Base-by-base conservation (phyloP, 768 basidiomycete genomes). In the Kwoniella dendrophila region DNA sequence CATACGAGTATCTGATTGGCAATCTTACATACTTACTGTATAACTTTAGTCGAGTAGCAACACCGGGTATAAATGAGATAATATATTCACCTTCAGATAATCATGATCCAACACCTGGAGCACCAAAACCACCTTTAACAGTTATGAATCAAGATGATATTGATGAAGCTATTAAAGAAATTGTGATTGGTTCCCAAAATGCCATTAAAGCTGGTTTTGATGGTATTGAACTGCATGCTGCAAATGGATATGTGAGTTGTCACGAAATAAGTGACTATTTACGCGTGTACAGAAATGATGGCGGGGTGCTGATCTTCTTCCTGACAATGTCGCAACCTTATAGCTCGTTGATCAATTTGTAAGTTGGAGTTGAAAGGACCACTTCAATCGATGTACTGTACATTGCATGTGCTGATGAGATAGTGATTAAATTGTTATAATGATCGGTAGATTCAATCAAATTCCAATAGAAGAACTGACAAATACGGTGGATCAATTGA, bases 131-230 rank as follows among this genome's bases (percentile, higher is more conserved):
- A 16, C 29, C n/a, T 5, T 34, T 63, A 11, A 58, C 22, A 24
- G 44, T 48, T 7, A 69, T 75, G 59, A 67, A 74, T 0, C 63
- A 83, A 14, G 76, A 80, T 1, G 83, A 85, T 59, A 84, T 84
- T n/a, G 66, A 71, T 43, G 63, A 68, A 4, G 56, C 82, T 58
- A 70, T 84, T 27, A 70, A 78, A 4, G 71, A 78, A 8, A 88
- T 83, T 66, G 84, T 81, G 5, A 76, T 80, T 18, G 86, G 85
- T 2, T 86, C 88, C 3, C 77, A 78, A 26, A 86, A 86, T 58
- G 87, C 83, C 66, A 85, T 85, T 14, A 68, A 81, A 47, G 87
- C 87, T 22, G 87, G 86, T 0, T 88, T 88, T 64, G 87, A 89
- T 62, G 88, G 87, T 14, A 80, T 85, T 2, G 84, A 86, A 75